These are phyloP conservation scores for Platismatia glauca DNA, from an alignment of 495 filamentous ascomycete genomes.

Conservation along the genomic window DNA sequence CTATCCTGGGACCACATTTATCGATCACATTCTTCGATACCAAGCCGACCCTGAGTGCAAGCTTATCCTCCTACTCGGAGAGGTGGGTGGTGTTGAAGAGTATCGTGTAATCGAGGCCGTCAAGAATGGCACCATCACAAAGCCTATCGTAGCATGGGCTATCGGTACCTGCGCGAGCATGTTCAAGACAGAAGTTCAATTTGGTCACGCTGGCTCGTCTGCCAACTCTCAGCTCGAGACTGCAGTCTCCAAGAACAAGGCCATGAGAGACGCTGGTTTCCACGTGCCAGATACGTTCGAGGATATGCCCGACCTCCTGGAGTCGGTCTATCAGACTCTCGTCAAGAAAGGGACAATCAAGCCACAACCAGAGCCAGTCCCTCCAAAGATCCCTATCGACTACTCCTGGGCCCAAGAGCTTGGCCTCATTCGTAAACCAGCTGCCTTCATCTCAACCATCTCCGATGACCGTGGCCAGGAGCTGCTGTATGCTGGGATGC, in stretches of 20 bases:
- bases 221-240: constrained; percentile 99
- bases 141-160: constrained; percentile 98
- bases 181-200: constrained; percentile 99
- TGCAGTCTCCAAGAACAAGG: constrained; percentile 88
- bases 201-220: constrained; percentile 96
- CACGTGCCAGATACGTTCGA: constrained; percentile 94
- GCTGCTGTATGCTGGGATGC: constrained; percentile 97
- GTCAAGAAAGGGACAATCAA: constrained; percentile 74
- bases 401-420: constrained; percentile 99
- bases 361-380: constrained; percentile 78
- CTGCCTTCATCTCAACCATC: constrained; percentile 99
- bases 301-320: constrained; percentile 73
- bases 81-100: constrained; percentile 98
- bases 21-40: constrained; percentile 93
- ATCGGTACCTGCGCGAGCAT: constrained; percentile 98
- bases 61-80: constrained; percentile 89
- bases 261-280: constrained; percentile 90
- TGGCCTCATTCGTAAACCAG: constrained; percentile 97
- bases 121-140: constrained; percentile 86
- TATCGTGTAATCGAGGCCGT: constrained; percentile 99
- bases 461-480: constrained; percentile 99
- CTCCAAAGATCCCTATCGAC: constrained; percentile 99
- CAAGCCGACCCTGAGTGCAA: constrained; percentile 94
- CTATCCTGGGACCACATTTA: constrained; percentile 98
- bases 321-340: constrained; percentile 72